Base-by-base conservation (phyloP, 257 asterid species). In the Fraxinus quadrangulata region DNA sequence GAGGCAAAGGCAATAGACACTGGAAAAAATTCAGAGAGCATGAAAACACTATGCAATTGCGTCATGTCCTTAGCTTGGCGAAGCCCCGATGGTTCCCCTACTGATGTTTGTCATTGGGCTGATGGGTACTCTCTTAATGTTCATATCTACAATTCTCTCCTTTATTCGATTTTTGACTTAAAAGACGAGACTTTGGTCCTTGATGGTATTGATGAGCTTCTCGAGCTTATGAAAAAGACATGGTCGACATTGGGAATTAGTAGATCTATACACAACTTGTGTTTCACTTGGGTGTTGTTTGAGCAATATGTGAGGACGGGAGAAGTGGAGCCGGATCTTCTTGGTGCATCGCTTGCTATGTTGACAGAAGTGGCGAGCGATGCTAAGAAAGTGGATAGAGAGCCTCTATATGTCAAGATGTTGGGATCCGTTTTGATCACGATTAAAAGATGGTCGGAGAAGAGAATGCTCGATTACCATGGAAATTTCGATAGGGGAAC, bases 81-180 rank as follows among this genome's bases (percentile, higher is more conserved):
- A 31, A 84, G 86, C 81, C 82, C 84, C 6, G 87, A 84, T 26
- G 90, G 83, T 23, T 85, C 83, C 9, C 85, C 70, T 36, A 79
- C 89, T 2, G 97, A 89, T 2, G 79, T 85, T 0, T 90, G 92
- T 78, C 97, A 86, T 66, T 91, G 97, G 97, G 94, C 92, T 3
- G 94, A 91, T 14, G 97, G 97, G 1, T 87, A 68, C 77, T 92
- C 94, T 11, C 88, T 91, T 68, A 91, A 91, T 30, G 83, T 86
- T 70, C 91, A 85, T 23, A 85, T 89, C 78, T 91, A 91, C 81
- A 75, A 76, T 0, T 86, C 89, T 21, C 74, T 91, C 2, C 83
- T 91, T 0, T 73, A 78, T 1, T 82, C 94, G 0, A 61, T 88
- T 0, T 91, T 91, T 45, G 97, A 89, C 81, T 19, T 76, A 4